These are phyloP conservation scores for Polyplosphaeria fusca DNA, from an alignment of 495 filamentous ascomycete species.

Conservation along the genomic window DNA sequence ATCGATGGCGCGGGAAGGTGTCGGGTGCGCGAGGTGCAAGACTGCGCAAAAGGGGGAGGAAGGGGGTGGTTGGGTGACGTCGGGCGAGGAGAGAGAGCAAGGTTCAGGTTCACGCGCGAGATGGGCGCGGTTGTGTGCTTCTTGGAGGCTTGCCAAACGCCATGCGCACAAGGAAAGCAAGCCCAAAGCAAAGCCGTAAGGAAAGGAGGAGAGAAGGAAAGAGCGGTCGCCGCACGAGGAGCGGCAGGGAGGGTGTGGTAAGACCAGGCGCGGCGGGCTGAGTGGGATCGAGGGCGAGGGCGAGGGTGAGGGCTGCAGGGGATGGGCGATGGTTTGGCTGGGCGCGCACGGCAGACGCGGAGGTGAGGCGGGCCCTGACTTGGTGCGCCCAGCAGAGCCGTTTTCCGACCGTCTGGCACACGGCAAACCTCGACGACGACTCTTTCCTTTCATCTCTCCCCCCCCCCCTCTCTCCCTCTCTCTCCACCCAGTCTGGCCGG, in stretches of 20 bases:
- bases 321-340: neutral
- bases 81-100: slow-evolving; percentile 4
- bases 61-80: slow-evolving; percentile 37
- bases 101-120: too few relatives aligned
- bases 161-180: slow-evolving; percentile 1
- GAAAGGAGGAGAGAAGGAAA: slow-evolving; percentile 8
- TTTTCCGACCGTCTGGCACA: too few relatives aligned
- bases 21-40: neutral
- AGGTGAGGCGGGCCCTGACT: neutral
- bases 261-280: slow-evolving; percentile 12
- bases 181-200: slow-evolving; percentile 3
- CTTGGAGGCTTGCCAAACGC: too few relatives aligned
- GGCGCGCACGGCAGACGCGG: neutral
- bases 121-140: neutral
- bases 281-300: slow-evolving; percentile 4
- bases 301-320: slow-evolving; percentile 5
- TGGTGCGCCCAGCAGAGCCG: too few relatives aligned
- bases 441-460: too few relatives aligned
- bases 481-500: too few relatives aligned
- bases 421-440: too few relatives aligned
- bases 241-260: neutral
- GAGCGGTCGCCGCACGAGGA: slow-evolving; percentile 18
- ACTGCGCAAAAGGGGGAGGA: slow-evolving; percentile 3
- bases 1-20: neutral
- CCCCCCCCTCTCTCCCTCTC: too few relatives aligned